Base-by-base conservation (phyloP, 2,329 filamentous ascomycete species). In the Sphaerulina populicola region DNA sequence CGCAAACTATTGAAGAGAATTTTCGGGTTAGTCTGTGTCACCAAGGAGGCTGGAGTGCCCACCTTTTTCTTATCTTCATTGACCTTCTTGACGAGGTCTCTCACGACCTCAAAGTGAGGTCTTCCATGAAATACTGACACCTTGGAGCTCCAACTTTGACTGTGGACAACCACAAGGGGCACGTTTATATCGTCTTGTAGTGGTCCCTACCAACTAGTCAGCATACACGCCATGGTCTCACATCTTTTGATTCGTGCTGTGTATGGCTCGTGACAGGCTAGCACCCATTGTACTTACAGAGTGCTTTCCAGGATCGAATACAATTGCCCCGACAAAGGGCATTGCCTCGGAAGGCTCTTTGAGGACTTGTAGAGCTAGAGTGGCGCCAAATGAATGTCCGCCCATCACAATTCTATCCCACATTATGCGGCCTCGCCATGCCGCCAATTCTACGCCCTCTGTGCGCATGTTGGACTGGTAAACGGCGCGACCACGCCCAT, bases 331-430 rank as follows among this genome's bases (percentile, higher is more conserved):
- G 1, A 74, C 71, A 54, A 82, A 75, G 0, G 74, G 74, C 14
- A 73, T 66, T 49, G 62, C 58, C 53, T 71, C 51, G 42, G 55
- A 70, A 4, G 73, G 70, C 6, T 69, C 71, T 46, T 76, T 76
- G n/a, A 84, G 70, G 2, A 78, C 75, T 52, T 81, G 79, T 15
- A 85, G 69, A 0, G 79, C 81, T 2, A 78, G 74, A 0, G 82
- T 85, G 1, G 81, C 82, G 44, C 82, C 82, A 66, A 81, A 84
- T 0, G 79, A 83, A 62, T 85, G 82, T 0, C 82, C 82, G 3
- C 71, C 77, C 7, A 85, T 71, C 41, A 79, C 73, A 57, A 82
- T 72, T 33, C 75, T 72, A 29, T 74, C 67, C 41, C 76, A 69
- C 62, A 82, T 74, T 6, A 86, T 72, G 8, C 79, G 73, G 49